These are phyloP conservation scores for Aspergillus bridgeri DNA, from an alignment of 495 filamentous ascomycete species.

Conservation along the genomic window DNA sequence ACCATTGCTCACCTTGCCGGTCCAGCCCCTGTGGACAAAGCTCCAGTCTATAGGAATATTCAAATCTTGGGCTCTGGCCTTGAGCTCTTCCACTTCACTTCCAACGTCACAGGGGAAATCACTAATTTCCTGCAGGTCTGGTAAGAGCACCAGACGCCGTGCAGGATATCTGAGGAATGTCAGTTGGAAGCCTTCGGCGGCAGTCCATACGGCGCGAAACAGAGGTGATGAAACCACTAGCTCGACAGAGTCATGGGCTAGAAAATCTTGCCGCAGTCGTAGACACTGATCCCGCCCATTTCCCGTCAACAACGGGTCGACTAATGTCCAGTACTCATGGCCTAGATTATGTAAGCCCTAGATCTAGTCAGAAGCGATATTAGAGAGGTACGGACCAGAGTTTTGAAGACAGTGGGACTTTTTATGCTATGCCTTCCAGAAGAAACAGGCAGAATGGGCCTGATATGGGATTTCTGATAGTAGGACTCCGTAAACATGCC, in stretches of 20 bases:
- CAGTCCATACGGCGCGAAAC: constrained; percentile 69
- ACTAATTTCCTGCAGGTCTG: constrained; percentile 69
- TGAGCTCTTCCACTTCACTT: constrained; percentile 41
- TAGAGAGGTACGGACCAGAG: too few species aligned
- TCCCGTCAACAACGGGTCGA: constrained; percentile 66
- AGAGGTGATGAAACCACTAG: constrained; percentile 72
- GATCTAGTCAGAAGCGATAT: too few species aligned
- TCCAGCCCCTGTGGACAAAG: constrained; percentile 55
- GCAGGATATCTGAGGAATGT: background rate
- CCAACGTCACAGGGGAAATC: constrained; percentile 71
- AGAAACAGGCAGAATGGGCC: too few species aligned
- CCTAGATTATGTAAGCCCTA: constrained; percentile 73
- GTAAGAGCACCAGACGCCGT: constrained; percentile 54
- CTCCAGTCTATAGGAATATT: constrained; percentile 52
- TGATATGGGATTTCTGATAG: too few species aligned
- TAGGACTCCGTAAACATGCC: too few species aligned
- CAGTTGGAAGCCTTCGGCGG: constrained; percentile 58
- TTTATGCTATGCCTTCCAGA: too few species aligned
- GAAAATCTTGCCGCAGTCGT: constrained; percentile 52
- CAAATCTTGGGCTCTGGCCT: constrained; percentile 50
- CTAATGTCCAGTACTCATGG: constrained; percentile 55
- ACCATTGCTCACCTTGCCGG: constrained; percentile 43
- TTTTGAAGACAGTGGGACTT: too few species aligned
- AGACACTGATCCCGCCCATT: constrained; percentile 65
- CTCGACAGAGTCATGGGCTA: constrained; percentile 51